Evolutionary conservation across 2,329 filamentous ascomycete species (phyloP).

Genomic region (Xylariaceae sp.): DNA sequence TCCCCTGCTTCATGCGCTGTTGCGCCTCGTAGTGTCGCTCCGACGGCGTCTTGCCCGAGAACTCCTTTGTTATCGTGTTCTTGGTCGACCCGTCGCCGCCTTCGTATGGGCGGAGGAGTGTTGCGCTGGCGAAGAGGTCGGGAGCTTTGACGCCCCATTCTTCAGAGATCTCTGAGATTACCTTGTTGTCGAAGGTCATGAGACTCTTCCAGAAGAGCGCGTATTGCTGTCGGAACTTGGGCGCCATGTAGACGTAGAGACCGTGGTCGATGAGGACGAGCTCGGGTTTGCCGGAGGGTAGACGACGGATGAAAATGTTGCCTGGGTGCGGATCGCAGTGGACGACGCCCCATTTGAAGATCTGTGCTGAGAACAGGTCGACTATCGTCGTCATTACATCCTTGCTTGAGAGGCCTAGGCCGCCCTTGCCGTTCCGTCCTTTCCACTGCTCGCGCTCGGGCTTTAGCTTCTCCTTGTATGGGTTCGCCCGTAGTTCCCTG

Average conservation of each 20-base stretch:
- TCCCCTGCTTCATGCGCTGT: conserved; percentile 66
- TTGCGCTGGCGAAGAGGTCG: conserved; percentile 87
- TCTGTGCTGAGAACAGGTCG: conserved; percentile 93
- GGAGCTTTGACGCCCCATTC: conserved; percentile 85
- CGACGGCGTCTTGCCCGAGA: conserved; percentile 51
- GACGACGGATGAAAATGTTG: conserved; percentile 90
- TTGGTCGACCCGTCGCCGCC: conserved; percentile 69
- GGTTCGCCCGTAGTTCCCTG: conserved; percentile 45
- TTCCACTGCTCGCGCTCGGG: conserved; percentile 76
- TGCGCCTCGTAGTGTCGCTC: conserved; percentile 90
- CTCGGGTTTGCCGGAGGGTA: conserved; percentile 76
- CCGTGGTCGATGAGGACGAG: conserved; percentile 96
- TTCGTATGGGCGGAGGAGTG: conserved; percentile 82
- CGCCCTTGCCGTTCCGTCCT: conserved; percentile 66
- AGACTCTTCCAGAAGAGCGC: conserved; percentile 88
- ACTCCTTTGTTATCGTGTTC: conserved; percentile 60
- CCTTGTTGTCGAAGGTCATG: conserved; percentile 86
- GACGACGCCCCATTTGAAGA: conserved; percentile 93
- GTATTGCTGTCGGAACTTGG: conserved; percentile 80
- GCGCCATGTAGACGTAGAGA: conserved; percentile 86
- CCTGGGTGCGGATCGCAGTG: conserved; percentile 97
- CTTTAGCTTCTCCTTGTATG: conserved; percentile 61
- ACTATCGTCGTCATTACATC: conserved; percentile 96
- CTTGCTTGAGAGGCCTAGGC: conserved; percentile 74
- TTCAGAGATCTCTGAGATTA: conserved; percentile 64